Evolutionary conservation across 2,329 filamentous ascomycete species (phyloP).

Genomic region (Emergomyces africanus): DNA sequence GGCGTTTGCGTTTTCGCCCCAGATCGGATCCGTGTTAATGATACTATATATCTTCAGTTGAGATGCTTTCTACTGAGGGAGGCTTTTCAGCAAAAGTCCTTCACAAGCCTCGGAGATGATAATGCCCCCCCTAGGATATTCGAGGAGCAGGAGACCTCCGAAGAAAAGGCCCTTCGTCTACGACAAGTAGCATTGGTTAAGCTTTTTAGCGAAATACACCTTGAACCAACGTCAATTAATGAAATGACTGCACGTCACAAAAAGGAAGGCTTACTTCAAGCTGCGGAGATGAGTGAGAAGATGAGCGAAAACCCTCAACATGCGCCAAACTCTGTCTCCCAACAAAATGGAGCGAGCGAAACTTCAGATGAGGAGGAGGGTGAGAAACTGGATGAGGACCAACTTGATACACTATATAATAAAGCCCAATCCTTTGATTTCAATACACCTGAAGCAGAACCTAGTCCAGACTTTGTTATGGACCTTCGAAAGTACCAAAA

Average conservation of each 20-base stretch:
- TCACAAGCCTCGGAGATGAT: constrained; percentile 46
- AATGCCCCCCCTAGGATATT: constrained; percentile 65
- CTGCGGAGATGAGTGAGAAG: constrained; percentile 81
- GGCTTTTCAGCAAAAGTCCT: constrained; percentile 55
- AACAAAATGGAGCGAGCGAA: constrained; percentile 26
- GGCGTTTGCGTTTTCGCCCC: constrained; percentile 81
- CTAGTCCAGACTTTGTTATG: constrained; percentile 69
- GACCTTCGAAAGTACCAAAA: constrained; percentile 84
- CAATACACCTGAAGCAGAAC: constrained; percentile 73
- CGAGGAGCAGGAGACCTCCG: constrained; percentile 70
- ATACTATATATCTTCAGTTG: constrained; percentile 87
- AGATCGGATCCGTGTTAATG: constrained; percentile 72
- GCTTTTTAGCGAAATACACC: constrained; percentile 76
- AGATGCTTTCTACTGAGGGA: constrained; percentile 60
- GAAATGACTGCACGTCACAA: constrained; percentile 63
- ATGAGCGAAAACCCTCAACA: constrained; percentile 64
- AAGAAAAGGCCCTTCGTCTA: constrained; percentile 71
- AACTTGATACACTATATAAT: constrained; percentile 83
- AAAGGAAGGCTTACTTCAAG: constrained; percentile 69
- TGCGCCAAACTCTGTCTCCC: constrained; percentile 34
- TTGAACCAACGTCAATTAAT: constrained; percentile 64
- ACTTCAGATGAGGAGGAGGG: constrained; percentile 65
- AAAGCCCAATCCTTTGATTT: constrained; percentile 98
- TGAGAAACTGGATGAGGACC: constrained; percentile 84
- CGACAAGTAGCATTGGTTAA: constrained; percentile 80